Conservation (phyloP, 768 basidiomycete species). For the Chalciporus sphaerocephalus region DNA sequence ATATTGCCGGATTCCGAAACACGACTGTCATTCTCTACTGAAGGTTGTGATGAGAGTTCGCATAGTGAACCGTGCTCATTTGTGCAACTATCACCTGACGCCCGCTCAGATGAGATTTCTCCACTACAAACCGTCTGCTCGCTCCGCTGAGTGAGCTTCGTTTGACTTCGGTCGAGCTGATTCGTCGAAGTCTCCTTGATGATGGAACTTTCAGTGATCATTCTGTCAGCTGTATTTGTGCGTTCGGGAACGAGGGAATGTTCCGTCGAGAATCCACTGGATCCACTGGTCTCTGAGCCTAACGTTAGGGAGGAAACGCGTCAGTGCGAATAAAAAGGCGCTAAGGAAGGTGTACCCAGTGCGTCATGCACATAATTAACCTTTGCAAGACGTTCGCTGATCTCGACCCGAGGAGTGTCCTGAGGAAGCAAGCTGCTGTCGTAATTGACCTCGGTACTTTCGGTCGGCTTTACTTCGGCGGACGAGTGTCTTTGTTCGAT, state of each 20-base stretch:
- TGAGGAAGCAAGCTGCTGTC: neutral
- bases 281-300: neutral
- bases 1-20: neutral
- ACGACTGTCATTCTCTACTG: neutral
- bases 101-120: neutral
- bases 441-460: neutral
- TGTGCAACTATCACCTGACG: neutral
- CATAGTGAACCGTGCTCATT: neutral
- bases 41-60: neutral
- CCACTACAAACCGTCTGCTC: neutral
- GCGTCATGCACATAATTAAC: neutral
- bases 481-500: neutral
- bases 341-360: neutral
- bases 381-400: neutral
- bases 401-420: neutral
- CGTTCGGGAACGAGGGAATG: neutral
- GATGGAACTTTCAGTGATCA: neutral
- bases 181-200: neutral
- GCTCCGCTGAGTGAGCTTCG: neutral
- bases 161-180: neutral
- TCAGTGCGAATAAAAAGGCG: too few species aligned
- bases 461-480: neutral
- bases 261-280: neutral
- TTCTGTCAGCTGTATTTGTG: neutral
- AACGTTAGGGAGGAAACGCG: neutral